Evolutionary conservation across 179 eudicot species (phyloP).

Genomic region (Actinidia chinensis): DNA sequence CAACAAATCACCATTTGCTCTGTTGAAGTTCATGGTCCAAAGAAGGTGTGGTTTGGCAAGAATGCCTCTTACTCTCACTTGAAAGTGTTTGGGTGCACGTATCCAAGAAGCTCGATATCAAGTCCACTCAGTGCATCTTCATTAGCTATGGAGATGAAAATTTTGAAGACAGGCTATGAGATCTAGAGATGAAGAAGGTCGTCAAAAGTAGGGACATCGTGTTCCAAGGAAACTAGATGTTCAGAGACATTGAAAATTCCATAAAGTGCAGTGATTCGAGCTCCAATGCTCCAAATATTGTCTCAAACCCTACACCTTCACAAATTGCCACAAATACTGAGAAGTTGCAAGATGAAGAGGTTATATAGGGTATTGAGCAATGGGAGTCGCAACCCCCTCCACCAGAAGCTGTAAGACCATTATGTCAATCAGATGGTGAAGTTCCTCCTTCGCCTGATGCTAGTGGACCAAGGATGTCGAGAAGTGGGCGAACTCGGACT

Average conservation of each 20-base stretch:
- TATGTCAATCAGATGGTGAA: background rate
- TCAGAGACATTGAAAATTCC: background rate
- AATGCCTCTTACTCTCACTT: constrained; percentile 2
- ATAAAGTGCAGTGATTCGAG: background rate
- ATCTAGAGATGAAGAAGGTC: background rate
- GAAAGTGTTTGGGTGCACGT: constrained; percentile 19
- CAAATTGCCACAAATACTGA: background rate
- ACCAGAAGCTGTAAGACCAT: background rate
- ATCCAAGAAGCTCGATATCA: background rate
- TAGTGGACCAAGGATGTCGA: background rate
- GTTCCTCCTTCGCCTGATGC: background rate
- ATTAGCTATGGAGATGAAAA: background rate
- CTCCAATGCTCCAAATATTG: too few species aligned
- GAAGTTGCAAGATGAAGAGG: background rate
- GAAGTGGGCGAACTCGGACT: background rate
- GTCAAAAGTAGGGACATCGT: background rate
- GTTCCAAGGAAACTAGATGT: background rate
- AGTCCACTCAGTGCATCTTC: background rate
- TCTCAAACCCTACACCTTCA: background rate
- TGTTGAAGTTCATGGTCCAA: background rate
- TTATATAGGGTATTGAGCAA: background rate
- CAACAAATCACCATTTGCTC: background rate
- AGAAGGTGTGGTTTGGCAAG: background rate
- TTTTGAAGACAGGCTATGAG: background rate
- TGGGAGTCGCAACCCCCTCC: background rate